phyloP scores from a whole-genome alignment of 305 asterid species.

The Fraxinus sp. region DNA sequence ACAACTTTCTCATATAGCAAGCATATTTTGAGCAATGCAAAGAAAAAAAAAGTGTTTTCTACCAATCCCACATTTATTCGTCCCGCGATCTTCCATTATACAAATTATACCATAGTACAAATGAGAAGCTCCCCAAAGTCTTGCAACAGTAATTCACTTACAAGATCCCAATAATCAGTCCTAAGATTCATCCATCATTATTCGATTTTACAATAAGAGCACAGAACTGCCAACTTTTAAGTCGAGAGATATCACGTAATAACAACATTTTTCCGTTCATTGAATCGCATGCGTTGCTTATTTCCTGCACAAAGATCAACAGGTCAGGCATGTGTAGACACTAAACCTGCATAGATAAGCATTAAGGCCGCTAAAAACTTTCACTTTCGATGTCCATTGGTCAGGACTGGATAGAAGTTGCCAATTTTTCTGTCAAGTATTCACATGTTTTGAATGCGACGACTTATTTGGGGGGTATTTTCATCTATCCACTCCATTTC shows the following conservation, averaged over 20 bases:
- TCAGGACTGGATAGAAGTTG: neutral
- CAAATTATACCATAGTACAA: slow-evolving; percentile 17
- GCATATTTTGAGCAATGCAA: slow-evolving; percentile 5
- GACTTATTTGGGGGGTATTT: neutral
- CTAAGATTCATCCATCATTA: neutral
- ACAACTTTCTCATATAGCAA: neutral
- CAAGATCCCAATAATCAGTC: slow-evolving; percentile 15
- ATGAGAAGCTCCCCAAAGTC: slow-evolving; percentile 2
- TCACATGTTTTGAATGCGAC: neutral
- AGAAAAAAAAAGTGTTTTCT: neutral
- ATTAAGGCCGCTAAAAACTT: neutral
- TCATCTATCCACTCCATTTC: neutral
- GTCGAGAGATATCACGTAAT: neutral
- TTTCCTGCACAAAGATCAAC: slow-evolving; percentile 37
- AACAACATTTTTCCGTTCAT: neutral
- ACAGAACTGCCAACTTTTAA: slow-evolving; percentile 1
- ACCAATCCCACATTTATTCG: slow-evolving; percentile 14
- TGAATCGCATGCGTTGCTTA: slow-evolving; percentile 12
- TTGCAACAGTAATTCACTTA: slow-evolving; percentile 21
- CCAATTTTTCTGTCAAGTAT: neutral
- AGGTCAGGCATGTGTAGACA: neutral
- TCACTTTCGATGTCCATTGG: neutral
- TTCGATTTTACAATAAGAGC: slow-evolving; percentile 12
- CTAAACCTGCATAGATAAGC: neutral
- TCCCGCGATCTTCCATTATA: slow-evolving; percentile 2